A percentile compares a stretch with the other conserved stretches of the same genome.
Evolutionary conservation across 106 monocot genomes (phyloP).

Genomic region (Chionographis japonica): DNA sequence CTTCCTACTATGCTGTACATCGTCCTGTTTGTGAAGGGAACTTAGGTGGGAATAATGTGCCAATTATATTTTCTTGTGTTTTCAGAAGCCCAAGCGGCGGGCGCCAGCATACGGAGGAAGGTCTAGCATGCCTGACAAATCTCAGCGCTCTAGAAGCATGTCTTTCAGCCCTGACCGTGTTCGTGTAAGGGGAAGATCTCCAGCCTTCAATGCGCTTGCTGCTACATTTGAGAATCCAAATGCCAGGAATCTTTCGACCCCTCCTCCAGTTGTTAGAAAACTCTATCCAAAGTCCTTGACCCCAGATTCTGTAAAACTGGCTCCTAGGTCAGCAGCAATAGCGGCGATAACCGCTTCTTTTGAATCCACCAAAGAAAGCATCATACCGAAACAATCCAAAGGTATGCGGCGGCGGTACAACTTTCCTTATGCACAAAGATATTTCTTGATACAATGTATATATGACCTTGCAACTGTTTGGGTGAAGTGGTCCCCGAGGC

Average conservation of each 20-base stretch:
- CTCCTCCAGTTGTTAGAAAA: conserved; percentile 66
- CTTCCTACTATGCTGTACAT: too few species aligned
- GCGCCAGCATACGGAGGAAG: conserved; percentile 50
- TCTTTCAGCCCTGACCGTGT: conserved; percentile 72
- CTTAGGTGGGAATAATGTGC: too few species aligned
- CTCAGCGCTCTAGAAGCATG: conserved; percentile 77
- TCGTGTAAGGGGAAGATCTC: conserved; percentile 75
- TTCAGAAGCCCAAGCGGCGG: conserved; percentile 64
- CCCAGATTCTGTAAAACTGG: conserved; percentile 33
- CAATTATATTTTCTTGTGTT: background rate
- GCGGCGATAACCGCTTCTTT: conserved; percentile 58
- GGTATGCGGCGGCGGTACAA: conserved; percentile 24
- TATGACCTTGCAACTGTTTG: conserved; percentile 3
- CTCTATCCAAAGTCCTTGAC: conserved; percentile 43
- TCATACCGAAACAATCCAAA: conserved; percentile 48
- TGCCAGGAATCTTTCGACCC: conserved; percentile 77
- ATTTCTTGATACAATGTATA: background rate
- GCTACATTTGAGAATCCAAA: conserved; percentile 79
- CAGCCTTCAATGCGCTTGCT: conserved; percentile 80
- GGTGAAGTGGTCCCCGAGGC: conserved; percentile 28
- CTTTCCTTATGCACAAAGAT: background rate
- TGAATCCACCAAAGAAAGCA: conserved; percentile 35
- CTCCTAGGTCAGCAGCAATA: conserved; percentile 46
- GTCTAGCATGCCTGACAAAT: conserved; percentile 61
- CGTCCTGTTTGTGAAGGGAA: too few species aligned